These are phyloP conservation scores for Ceratocystis ficicola DNA, from an alignment of 2,329 filamentous ascomycete genomes.

Conservation along the genomic window DNA sequence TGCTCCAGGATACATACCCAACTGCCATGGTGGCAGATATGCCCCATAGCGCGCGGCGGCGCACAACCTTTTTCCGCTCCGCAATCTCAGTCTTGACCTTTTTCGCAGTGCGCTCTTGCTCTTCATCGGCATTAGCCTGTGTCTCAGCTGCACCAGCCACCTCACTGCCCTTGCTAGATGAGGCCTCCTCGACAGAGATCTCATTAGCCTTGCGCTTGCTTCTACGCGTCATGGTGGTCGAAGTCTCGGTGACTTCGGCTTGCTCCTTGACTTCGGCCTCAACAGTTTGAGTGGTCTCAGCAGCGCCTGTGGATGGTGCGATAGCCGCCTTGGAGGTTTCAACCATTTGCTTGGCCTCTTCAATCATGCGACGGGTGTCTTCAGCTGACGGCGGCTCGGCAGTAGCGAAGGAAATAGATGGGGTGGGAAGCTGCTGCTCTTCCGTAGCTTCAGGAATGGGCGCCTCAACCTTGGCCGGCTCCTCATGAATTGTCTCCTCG, in stretches of 20 bases:
- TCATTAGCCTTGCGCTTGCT: conserved; percentile 66
- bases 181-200: conserved; percentile 49
- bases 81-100: conserved; percentile 70
- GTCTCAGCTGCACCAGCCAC: conserved; percentile 23
- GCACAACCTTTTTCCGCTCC: conserved; percentile 72
- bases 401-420: conserved; percentile 32
- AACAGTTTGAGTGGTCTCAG: conserved; percentile 24
- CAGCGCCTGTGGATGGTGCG: conserved; percentile 28
- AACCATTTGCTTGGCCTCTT: conserved; percentile 80
- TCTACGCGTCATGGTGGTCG: conserved; percentile 37
- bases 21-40: conserved; percentile 77
- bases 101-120: conserved; percentile 50
- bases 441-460: conserved; percentile 36
- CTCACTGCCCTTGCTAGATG: conserved; percentile 24
- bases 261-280: conserved; percentile 32
- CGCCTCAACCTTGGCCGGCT: conserved; percentile 57
- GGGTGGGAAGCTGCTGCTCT: conserved; percentile 12
- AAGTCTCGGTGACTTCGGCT: conserved; percentile 30
- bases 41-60: conserved; percentile 73
- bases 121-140: conserved; percentile 34
- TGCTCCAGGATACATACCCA: conserved; percentile 53
- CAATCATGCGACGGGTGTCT: conserved; percentile 72
- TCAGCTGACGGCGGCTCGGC: conserved; percentile 61
- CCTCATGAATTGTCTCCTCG: conserved; percentile 35
- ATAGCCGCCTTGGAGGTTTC: conserved; percentile 44